Evolutionary conservation across 78 protist genomes (phyloP).

Genomic region (Dictyostelium brefeldianum): DNA sequence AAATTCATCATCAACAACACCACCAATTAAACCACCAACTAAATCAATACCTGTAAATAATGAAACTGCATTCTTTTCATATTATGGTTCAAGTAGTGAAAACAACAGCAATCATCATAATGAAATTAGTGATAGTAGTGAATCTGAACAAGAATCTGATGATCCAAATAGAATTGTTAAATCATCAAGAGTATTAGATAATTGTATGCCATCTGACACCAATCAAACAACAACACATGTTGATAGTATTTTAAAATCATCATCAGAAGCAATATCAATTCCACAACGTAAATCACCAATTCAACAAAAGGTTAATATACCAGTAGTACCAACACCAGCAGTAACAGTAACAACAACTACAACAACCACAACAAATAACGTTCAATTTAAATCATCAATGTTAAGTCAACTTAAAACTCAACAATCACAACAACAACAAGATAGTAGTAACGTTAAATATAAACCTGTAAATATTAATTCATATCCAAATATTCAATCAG

Average conservation of each 20-base stretch:
- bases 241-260: constrained; percentile 1
- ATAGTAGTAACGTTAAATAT: neutral
- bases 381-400: constrained; percentile 35
- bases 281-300: constrained; percentile 10
- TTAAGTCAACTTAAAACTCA: constrained; percentile 47
- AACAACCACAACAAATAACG: neutral
- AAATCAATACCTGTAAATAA: neutral
- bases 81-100: neutral
- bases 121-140: neutral
- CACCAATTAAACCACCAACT: neutral
- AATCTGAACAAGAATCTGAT: neutral
- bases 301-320: neutral
- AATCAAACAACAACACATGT: neutral
- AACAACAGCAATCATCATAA: neutral
- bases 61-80: neutral
- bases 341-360: neutral
- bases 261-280: constrained; percentile 21
- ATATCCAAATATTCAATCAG: constrained; percentile 31
- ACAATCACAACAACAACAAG: constrained; percentile 29
- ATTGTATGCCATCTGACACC: no score
- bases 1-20: neutral
- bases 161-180: neutral
- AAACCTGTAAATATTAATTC: neutral
- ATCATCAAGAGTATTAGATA: constrained; percentile 4
- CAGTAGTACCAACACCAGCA: neutral